phyloP scores from a whole-genome alignment of 2,329 filamentous ascomycete species.

The Ambrosiella xylebori region DNA sequence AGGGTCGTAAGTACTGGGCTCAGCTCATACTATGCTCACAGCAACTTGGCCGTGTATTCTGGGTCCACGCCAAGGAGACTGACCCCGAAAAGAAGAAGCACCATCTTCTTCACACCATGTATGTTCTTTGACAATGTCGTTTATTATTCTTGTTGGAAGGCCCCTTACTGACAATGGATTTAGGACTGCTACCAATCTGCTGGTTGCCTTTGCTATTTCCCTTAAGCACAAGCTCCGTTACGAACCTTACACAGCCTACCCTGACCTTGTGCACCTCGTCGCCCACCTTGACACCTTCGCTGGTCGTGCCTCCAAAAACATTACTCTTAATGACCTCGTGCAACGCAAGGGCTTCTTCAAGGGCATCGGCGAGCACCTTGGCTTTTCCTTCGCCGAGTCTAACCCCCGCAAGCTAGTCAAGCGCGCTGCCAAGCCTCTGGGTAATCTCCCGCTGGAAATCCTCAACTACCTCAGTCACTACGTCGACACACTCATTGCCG shows the following conservation, averaged over 20 bases:
- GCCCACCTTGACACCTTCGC: constrained; percentile 62
- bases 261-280: constrained; percentile 53
- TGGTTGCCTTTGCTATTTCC: constrained; percentile 59
- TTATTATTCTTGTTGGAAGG: neutral
- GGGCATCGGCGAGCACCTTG: constrained; percentile 52
- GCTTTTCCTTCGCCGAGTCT: constrained; percentile 56
- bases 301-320: constrained; percentile 29
- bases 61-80: constrained; percentile 42
- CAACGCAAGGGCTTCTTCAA: constrained; percentile 40
- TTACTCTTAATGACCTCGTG: constrained; percentile 20
- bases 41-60: constrained; percentile 59
- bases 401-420: constrained; percentile 69
- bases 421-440: constrained; percentile 51
- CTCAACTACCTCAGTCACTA: constrained; percentile 54
- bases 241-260: constrained; percentile 63
- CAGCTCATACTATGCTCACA: constrained; percentile 44
- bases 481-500: constrained; percentile 40
- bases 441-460: constrained; percentile 72
- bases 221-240: constrained; percentile 73
- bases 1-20: constrained; percentile 47
- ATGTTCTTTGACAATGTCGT: constrained; percentile 14
- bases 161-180: constrained; percentile 12
- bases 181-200: constrained; percentile 51
- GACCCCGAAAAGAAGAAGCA: constrained; percentile 15
- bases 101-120: constrained; percentile 13